Conservation (phyloP, 2,329 filamentous ascomycete species). For the Sclerotinia trifoliorum region DNA sequence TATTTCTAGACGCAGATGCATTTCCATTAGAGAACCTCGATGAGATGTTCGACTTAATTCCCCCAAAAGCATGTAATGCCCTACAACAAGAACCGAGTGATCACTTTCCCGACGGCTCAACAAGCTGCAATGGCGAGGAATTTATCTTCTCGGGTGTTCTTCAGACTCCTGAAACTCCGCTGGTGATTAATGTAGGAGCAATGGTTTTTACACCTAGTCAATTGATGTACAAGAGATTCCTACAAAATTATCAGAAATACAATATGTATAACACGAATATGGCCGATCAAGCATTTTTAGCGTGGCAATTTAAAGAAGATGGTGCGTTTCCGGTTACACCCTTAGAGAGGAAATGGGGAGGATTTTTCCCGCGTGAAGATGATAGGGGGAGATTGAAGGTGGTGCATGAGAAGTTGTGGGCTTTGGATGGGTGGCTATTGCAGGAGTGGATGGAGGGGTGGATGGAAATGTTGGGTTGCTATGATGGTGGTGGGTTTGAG, state of each 20-base stretch:
- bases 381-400: conserved; percentile 19
- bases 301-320: conserved; percentile 20
- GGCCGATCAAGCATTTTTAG: conserved; percentile 22
- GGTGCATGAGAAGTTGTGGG: conserved; percentile 23
- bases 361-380: conserved; percentile 18
- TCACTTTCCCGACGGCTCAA: conserved; percentile 2
- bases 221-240: background rate
- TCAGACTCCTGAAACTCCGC: background rate
- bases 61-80: conserved; percentile 14
- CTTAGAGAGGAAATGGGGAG: conserved; percentile 15
- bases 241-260: conserved; percentile 15
- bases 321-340: conserved; percentile 13
- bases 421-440: conserved; percentile 4
- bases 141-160: conserved; percentile 11
- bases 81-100: background rate
- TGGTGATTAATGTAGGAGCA: conserved; percentile 18
- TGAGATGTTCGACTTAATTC: conserved; percentile 25
- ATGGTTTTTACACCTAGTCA: conserved; percentile 17
- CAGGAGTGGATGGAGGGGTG: conserved; percentile 16
- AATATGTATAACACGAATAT: conserved; percentile 16
- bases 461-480: conserved; percentile 17
- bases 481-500: background rate
- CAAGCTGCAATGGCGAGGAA: background rate
- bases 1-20: conserved; percentile 26
- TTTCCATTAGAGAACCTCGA: conserved; percentile 27